Conservation (phyloP, 305 asterid genomes). For the Fraxinus ornus region DNA sequence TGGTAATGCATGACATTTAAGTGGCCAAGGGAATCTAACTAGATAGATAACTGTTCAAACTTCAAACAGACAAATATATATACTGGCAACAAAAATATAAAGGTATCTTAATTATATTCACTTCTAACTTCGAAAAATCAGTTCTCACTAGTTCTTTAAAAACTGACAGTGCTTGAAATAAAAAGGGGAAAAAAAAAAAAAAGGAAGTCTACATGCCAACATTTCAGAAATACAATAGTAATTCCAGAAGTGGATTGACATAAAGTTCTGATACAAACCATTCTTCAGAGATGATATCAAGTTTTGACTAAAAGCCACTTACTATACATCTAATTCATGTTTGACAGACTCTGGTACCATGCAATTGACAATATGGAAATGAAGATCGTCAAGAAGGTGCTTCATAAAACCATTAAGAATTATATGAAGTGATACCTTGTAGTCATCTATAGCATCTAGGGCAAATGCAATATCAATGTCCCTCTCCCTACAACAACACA, state of each 20-base stretch:
- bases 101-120: not conserved
- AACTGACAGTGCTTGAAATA: not conserved
- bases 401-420: conserved; percentile 7
- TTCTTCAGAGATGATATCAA: conserved; percentile 1
- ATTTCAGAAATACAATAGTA: not conserved
- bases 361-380: conserved; percentile 4
- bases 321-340: not conserved
- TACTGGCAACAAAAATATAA: conserved; percentile 2
- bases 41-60: not conserved
- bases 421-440: conserved; percentile 61
- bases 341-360: not conserved
- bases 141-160: not conserved
- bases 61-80: not conserved
- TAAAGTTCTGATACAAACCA: not conserved
- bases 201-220: not conserved
- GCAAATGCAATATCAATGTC: conserved; percentile 86
- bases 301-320: not conserved
- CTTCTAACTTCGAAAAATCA: not conserved
- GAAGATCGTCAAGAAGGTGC: conserved; percentile 22
- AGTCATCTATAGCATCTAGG: conserved; percentile 95
- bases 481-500: conserved; percentile 75
- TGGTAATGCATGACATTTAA: not conserved
- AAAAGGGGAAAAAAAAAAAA: not conserved
- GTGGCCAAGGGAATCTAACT: conserved; percentile 6
- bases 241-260: not conserved